Evolutionary conservation across 2,329 filamentous ascomycete species (phyloP).

Genomic region (Byssothecium circinans): DNA sequence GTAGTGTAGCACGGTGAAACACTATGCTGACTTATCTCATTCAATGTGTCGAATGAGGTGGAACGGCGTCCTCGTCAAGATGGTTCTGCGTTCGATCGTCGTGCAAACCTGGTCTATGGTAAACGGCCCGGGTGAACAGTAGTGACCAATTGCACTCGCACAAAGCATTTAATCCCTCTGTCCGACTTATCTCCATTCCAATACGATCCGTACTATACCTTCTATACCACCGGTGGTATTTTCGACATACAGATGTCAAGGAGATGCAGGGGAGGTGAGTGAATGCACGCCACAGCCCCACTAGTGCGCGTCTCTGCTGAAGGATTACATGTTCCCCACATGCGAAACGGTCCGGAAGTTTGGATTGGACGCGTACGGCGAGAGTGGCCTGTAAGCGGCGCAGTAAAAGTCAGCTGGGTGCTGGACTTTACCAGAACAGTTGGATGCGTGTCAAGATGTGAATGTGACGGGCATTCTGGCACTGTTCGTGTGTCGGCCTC

Average conservation of each 20-base stretch:
- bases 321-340: not conserved
- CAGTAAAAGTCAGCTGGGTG: constrained; percentile 14
- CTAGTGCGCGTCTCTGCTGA: not conserved
- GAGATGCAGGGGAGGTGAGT: constrained; percentile 1
- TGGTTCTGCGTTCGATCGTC: too few species aligned
- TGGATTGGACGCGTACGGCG: constrained; percentile 11
- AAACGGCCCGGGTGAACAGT: not conserved
- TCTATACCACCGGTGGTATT: not conserved
- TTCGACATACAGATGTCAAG: not conserved
- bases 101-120: not conserved
- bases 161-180: not conserved
- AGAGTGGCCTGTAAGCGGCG: constrained; percentile 5
- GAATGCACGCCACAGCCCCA: constrained; percentile 1
- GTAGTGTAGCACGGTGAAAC: not conserved
- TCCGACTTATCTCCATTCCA: not conserved
- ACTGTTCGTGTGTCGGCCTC: not conserved
- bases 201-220: not conserved
- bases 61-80: not conserved
- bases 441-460: too few species aligned
- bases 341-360: constrained; percentile 10
- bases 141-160: not conserved
- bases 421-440: not conserved
- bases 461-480: not conserved
- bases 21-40: not conserved
- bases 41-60: not conserved